Base-by-base conservation (phyloP, 345 rosid genomes). In the Cochlearia excelsa region DNA sequence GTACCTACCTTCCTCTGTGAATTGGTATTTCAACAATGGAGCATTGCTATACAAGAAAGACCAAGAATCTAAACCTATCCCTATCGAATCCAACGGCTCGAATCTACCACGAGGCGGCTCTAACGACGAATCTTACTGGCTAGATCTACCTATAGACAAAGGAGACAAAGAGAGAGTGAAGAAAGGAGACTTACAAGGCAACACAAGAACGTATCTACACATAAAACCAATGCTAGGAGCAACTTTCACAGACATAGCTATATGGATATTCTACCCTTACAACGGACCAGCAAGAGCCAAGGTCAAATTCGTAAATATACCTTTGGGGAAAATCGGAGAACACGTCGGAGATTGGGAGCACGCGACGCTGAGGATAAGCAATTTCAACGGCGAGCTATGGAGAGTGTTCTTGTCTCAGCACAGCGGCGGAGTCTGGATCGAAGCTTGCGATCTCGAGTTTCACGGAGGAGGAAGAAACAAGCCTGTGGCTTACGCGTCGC, bases 321-420 rank as follows among this genome's bases (percentile, higher is more conserved):
- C 82, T 0, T 26, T 88, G 23, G 93, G 95, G 28, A 83, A 46
- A 64, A 78, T 91, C 53, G 98, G 96, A 4, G 81, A 85, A 57
- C 98, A 91, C 51, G 75, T 87, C 3, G 96, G 98, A 0, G 96
- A 92, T 3, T 92, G 96, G 98, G 98, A 92, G 79, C 96, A 88
- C 52, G 51, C 78, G 54, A 84, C 96, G 38, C 63, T 92, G 27
- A 67, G 96, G 55, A 53, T 88, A 26, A 92, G 93, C 78, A 92
- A 92, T 50, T 86, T 92, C 66, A 78, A 49, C 31, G 95, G 93
- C 4, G 80, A 80, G 77, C 72, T 92, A 1, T 54, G 72, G 70
- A 45, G 78, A 2, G 72, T 81, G 47, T 86, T 77, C 57, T 75
- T 83, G 53, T 80, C 93, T 1, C 69, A 88, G 59, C 96, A 92